Base-by-base conservation (phyloP, 1,139 yeast genomes). In the Suhomyces atakaporum region DNA sequence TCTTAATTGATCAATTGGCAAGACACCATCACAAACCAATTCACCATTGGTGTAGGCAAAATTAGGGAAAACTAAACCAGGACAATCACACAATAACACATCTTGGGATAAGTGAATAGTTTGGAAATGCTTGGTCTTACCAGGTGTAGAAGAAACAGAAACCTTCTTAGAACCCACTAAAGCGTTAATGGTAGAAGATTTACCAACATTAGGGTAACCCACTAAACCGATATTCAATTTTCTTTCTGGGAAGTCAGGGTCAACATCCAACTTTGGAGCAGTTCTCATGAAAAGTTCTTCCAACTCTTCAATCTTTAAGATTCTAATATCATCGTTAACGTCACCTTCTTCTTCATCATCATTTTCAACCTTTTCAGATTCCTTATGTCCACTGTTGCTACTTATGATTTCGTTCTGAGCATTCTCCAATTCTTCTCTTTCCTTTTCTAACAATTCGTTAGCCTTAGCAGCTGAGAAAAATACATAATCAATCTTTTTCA, bases 121-220 rank as follows among this genome's bases (percentile, higher is more conserved):
- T 69, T 94, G 99, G 74, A 94, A 94, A 73, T 94, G 99, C 62
- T 94, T 94, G 12, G 99, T 94, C 61, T 94, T 94, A 69, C 99
- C 99, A 5, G 99, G 99, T 0, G 98, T 94, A 2, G 98, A 75
- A 2, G 98, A 92, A 25, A 94, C 98, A 1, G 97, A 89, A 9
- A 94, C 99, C 58, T 88, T 90, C 58, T 94, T 94, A 16, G 97
- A 81, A 14, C 98, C 98, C 33, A 92, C 94, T 33, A 94, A 73
- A 0, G 97, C 96, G 61, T 90, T 90, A 52, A 90, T 90, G 8
- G 97, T 90, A 8, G 97, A 89, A 1, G 97, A 90, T 62, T 90
- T 90, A 72, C 97, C 97, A 35, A 90, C 97, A 60, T 90, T 88
- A 21, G 96, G 96, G 59, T 90, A 90, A 31, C 99, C 99, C 13